Base-by-base conservation (phyloP, 495 filamentous ascomycete species). In the Talaromyces thailandensis region DNA sequence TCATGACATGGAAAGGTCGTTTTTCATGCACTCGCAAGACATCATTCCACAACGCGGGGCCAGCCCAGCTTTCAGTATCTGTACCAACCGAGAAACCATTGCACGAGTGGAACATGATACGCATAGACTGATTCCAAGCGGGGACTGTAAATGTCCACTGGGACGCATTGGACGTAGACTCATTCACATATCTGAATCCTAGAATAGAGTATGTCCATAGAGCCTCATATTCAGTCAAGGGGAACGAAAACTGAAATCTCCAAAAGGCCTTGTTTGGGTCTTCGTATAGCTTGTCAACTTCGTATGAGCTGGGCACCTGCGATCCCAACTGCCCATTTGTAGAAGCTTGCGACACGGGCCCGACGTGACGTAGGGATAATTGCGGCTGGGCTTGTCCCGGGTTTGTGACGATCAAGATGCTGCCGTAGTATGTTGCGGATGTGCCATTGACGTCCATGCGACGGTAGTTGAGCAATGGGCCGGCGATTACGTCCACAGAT, bases 21-120 rank as follows among this genome's bases (percentile, higher is more conserved):
- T 87, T 76, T 25, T 74, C 72, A 62, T 89, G 84, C 26, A 85
- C 76, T 59, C 92, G 82, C 67, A 92, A 71, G 12, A 95, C 93
- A 67, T 96, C 92, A 65, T 95, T 93, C 93, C 93, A 96, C 60
- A 96, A 79, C 18, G 84, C 87, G 9, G 88, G 85, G 0, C 93
- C 93, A 51, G 86, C 84, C 85, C 86, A 96, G 37, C 85, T 88
- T 2, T 91, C 82, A 75, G 93, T 87, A 70, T 96, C 89, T 6
- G 91, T 96, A 53, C 92, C 92, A 26, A 96, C 90, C 48, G 89
- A 93, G 74, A 98, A 96, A 56, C 93, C 93, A 76, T 96, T 98
- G 76, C 92, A 96, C 28, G 91, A 96, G 75, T 96, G 88, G 75
- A 98, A 96, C 81, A 96, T 91, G 63, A 96, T 88, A 64, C 92